Conservation (phyloP, 176 grass and related monocot species). For the Oryza punctata region DNA sequence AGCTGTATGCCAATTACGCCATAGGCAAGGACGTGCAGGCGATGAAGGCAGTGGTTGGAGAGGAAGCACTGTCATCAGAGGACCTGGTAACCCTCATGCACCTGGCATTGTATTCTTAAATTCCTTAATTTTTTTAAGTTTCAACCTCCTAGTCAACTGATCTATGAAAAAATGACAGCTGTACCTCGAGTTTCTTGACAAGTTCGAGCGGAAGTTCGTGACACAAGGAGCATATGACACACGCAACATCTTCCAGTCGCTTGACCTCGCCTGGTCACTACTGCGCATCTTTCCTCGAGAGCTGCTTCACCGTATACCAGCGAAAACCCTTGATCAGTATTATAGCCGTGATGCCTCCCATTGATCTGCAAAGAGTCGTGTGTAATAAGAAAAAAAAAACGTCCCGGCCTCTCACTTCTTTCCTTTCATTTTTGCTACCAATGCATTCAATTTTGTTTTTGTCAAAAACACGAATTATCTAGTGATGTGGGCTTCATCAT, state of each 20-base stretch:
- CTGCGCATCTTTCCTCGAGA: conserved; percentile 90
- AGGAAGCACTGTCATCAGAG: conserved; percentile 74
- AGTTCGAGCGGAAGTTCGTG: conserved; percentile 93
- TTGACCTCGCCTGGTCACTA: conserved; percentile 91
- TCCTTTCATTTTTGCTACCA: background rate
- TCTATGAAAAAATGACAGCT: conserved; percentile 54
- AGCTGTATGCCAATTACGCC: conserved; percentile 82
- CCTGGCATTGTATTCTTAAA: background rate
- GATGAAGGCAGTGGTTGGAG: conserved; percentile 83
- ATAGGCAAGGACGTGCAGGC: conserved; percentile 88
- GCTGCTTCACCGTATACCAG: conserved; percentile 83
- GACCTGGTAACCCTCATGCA: conserved; percentile 45
- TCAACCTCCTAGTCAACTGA: conserved; percentile 12
- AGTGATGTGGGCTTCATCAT: background rate
- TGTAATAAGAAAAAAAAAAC: conserved; percentile 1
- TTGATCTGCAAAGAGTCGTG: conserved; percentile 22
- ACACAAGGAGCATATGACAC: conserved; percentile 87
- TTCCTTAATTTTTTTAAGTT: conserved; percentile 3
- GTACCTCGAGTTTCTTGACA: conserved; percentile 95
- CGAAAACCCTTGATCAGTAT: conserved; percentile 83
- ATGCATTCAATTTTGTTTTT: background rate
- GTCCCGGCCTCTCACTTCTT: background rate
- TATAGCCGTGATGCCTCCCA: conserved; percentile 79
- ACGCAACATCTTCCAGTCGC: conserved; percentile 93
- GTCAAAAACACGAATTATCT: background rate